A percentile compares a stretch with the other conserved stretches of the same genome.
Evolutionary conservation across 805 yeast species (phyloP).

Genomic region (Starmerella sirachaensis): DNA sequence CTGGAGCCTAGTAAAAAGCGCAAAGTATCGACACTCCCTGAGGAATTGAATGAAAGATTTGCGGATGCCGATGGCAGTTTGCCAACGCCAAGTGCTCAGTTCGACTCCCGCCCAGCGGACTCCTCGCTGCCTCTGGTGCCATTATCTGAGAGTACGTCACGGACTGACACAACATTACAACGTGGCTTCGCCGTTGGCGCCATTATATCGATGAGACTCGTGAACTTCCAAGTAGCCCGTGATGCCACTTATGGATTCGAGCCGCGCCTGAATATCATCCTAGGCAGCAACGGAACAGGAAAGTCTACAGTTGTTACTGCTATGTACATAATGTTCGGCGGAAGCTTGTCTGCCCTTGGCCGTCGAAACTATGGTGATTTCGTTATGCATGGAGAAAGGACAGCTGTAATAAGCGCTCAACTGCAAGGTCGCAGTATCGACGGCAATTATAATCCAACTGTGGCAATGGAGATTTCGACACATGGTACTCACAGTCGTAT

Average conservation of each 20-base stretch:
- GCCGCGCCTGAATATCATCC: constrained; percentile 77
- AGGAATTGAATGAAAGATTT: too few relatives aligned
- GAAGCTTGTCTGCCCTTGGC: constrained; percentile 36
- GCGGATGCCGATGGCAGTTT: too few relatives aligned
- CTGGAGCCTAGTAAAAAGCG: too few relatives aligned
- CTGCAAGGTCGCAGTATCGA: constrained; percentile 7
- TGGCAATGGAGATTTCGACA: constrained; percentile 6
- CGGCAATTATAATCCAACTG: neutral
- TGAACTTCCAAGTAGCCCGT: constrained; percentile 21
- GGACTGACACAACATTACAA: too few relatives aligned
- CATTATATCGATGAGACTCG: constrained; percentile 14
- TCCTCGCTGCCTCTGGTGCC: too few relatives aligned
- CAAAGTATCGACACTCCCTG: too few relatives aligned
- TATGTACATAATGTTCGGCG: constrained; percentile 77
- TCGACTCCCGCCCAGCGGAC: too few relatives aligned
- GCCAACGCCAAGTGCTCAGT: too few relatives aligned
- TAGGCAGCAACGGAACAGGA: constrained; percentile 96
- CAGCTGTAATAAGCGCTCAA: constrained; percentile 13
- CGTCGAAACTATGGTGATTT: constrained; percentile 27
- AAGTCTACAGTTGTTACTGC: constrained; percentile 90
- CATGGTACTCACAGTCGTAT: neutral
- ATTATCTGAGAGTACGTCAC: too few relatives aligned
- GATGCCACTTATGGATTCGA: constrained; percentile 38
- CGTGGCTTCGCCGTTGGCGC: constrained; percentile 19
- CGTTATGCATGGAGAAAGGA: constrained; percentile 12